A percentile compares a stretch with the other conserved stretches of the same genome.
Conservation (phyloP, 768 basidiomycete genomes). For the Tulasnella sp. region DNA sequence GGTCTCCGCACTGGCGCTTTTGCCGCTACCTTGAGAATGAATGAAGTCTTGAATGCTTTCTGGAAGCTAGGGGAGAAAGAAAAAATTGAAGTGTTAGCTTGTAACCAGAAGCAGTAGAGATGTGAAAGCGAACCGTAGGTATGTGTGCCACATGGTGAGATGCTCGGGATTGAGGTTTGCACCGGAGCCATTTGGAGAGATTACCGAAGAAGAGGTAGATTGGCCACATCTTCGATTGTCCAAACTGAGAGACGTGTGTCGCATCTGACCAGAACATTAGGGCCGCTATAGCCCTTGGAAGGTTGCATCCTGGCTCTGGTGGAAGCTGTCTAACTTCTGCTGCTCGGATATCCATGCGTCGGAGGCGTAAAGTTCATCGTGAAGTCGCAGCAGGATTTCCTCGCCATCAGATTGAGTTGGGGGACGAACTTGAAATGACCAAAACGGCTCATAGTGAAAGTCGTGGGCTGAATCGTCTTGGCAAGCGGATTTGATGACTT, state of each 20-base stretch:
- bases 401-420: not conserved
- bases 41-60: slow-evolving; percentile 13
- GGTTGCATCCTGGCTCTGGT: not conserved
- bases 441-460: not conserved
- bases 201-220: slow-evolving; percentile 17
- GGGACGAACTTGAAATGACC: not conserved
- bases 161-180: not conserved
- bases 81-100: no score
- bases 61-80: slow-evolving; percentile 10
- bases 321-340: not conserved
- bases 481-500: no score
- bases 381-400: not conserved
- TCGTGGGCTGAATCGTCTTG: no score
- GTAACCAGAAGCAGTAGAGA: no score
- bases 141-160: slow-evolving; percentile 16
- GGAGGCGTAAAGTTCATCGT: slow-evolving; percentile 9
- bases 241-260: slow-evolving; percentile 16
- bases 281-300: not conserved
- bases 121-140: slow-evolving; percentile 6
- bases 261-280: slow-evolving; percentile 18
- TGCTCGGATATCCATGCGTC: slow-evolving; percentile 8
- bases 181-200: slow-evolving; percentile 4
- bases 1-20: not conserved
- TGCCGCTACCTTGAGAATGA: not conserved
- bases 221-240: slow-evolving; percentile 20